phyloP scores from a whole-genome alignment of 805 yeast genomes.

The Yamadazyma laniorum region DNA sequence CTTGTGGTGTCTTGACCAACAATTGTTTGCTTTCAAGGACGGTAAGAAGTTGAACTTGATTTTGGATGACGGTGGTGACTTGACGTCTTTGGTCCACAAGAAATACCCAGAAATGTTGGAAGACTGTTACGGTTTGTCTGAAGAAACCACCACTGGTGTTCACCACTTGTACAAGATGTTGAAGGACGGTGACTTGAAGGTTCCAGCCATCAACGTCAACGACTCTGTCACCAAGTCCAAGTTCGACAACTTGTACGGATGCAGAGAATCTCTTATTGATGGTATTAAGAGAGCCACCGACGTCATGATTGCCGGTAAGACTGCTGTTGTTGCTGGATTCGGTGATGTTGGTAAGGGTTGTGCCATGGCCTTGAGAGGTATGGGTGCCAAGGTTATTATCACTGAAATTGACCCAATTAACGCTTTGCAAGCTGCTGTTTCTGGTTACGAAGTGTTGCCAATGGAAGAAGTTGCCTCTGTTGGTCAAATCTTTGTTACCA shows the following conservation, averaged over 20 bases:
- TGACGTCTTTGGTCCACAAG: slow-evolving; percentile 94
- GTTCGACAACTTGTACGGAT: slow-evolving; percentile 99
- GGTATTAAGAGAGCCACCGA: slow-evolving; percentile 99
- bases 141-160: slow-evolving; percentile 99
- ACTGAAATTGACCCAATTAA: slow-evolving; percentile 98
- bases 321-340: slow-evolving; percentile 98
- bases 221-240: slow-evolving; percentile 99
- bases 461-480: slow-evolving; percentile 88
- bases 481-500: slow-evolving; percentile 98
- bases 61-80: slow-evolving; percentile 99
- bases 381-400: slow-evolving; percentile 98
- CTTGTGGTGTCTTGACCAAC: slow-evolving; percentile 99
- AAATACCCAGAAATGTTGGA: slow-evolving; percentile 97
- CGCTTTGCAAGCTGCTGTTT: slow-evolving; percentile 98
- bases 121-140: slow-evolving; percentile 93
- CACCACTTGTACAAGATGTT: slow-evolving; percentile 98
- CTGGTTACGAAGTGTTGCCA: slow-evolving; percentile 96
- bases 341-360: slow-evolving; percentile 99
- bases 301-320: slow-evolving; percentile 99
- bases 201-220: slow-evolving; percentile 98
- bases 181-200: slow-evolving; percentile 84
- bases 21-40: slow-evolving; percentile 96
- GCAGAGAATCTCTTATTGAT: slow-evolving; percentile 97
- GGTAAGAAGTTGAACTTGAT: slow-evolving; percentile 92
- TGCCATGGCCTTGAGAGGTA: slow-evolving; percentile 96